These are phyloP conservation scores for Diversispora epigaea DNA, from an alignment of 192 early-diverging fungal genomes.

Conservation along the genomic window DNA sequence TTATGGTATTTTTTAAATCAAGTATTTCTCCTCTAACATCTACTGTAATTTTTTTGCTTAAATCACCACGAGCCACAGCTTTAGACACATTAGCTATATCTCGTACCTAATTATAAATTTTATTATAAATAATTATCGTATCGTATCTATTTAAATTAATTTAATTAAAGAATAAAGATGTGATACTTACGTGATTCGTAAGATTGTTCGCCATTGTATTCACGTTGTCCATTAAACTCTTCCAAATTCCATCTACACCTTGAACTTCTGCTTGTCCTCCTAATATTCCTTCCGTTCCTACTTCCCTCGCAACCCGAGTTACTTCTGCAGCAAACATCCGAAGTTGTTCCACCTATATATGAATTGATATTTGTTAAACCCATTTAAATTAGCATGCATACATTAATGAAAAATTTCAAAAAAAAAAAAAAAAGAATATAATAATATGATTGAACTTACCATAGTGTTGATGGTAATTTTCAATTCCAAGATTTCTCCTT, in stretches of 20 bases:
- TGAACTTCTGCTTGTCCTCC: conserved; percentile 58
- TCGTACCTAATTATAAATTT: conserved; percentile 24
- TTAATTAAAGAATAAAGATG: not conserved
- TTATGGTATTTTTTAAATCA: conserved; percentile 60
- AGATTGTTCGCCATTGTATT: conserved; percentile 68
- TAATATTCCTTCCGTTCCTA: conserved; percentile 49
- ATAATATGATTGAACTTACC: conserved; percentile 18
- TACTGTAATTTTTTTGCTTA: conserved; percentile 54
- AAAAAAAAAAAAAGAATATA: not conserved
- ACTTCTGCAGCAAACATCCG: conserved; percentile 53
- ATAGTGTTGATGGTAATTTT: conserved; percentile 57
- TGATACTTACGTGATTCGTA: conserved; percentile 51
- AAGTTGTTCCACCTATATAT: conserved; percentile 48
- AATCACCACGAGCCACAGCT: conserved; percentile 56
- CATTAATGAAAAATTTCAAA: not conserved
- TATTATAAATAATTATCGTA: not conserved
- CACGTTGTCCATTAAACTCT: conserved; percentile 62
- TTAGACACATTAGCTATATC: conserved; percentile 62
- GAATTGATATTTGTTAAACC: not conserved
- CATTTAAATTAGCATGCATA: not conserved
- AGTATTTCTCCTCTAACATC: conserved; percentile 57
- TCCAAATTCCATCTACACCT: conserved; percentile 61
- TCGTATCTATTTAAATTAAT: not conserved
- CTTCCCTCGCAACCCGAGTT: conserved; percentile 50
- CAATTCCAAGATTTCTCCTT: conserved; percentile 55